phyloP scores from a whole-genome alignment of 2,329 filamentous ascomycete species.

The Fusarium redolens region DNA sequence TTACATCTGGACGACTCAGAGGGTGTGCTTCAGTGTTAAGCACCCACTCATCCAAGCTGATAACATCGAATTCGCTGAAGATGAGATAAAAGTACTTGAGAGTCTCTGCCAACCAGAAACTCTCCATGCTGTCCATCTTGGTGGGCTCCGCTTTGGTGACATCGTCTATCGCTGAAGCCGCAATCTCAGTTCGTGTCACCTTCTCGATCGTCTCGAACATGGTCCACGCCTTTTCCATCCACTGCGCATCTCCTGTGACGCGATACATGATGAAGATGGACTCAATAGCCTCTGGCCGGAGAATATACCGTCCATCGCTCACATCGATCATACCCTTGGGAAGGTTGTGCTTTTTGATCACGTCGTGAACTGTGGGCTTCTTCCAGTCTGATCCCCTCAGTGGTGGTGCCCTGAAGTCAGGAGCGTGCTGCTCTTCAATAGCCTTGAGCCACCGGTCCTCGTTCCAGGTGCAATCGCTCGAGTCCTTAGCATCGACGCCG shows the following conservation, averaged over 20 bases:
- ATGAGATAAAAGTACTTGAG: conserved; percentile 75
- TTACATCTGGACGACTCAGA: conserved; percentile 46
- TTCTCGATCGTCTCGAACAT: conserved; percentile 76
- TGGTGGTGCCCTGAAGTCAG: conserved; percentile 40
- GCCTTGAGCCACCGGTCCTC: conserved; percentile 47
- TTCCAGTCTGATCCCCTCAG: conserved; percentile 40
- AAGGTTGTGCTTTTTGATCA: conserved; percentile 49
- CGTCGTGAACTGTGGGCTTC: conserved; percentile 39
- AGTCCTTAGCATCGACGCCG: conserved; percentile 39
- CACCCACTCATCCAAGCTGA: conserved; percentile 72
- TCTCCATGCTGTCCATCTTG: conserved; percentile 75
- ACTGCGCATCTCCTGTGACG: conserved; percentile 73
- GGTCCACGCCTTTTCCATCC: conserved; percentile 76
- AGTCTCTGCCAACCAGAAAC: conserved; percentile 78
- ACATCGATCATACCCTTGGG: conserved; percentile 67
- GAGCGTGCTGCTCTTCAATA: conserved; percentile 39
- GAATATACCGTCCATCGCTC: conserved; percentile 69
- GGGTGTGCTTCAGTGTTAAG: conserved; percentile 69
- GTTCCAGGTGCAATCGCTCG: conserved; percentile 51
- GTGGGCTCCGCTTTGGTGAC: conserved; percentile 56
- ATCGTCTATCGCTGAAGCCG: conserved; percentile 74
- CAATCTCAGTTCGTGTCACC: conserved; percentile 70
- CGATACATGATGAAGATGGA: conserved; percentile 83
- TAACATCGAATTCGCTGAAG: conserved; percentile 67
- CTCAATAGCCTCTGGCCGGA: conserved; percentile 82